phyloP scores from a whole-genome alignment of 345 rosid genomes.

The Rhizophora apiculata region DNA sequence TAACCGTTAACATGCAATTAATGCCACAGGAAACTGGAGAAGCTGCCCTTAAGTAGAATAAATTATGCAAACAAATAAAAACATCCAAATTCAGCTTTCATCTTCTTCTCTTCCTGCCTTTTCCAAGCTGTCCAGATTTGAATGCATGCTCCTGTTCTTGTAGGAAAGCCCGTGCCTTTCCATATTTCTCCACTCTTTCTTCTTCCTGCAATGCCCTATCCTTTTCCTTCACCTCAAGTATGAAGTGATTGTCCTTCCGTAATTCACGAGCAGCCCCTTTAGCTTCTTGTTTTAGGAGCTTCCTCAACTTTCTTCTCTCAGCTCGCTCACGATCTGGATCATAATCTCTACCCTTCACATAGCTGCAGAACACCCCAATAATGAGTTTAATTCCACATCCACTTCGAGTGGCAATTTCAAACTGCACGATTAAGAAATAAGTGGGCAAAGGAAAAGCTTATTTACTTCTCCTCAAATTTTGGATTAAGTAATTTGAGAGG shows the following conservation, averaged over 20 bases:
- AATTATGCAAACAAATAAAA: neutral
- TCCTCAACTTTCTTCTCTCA: constrained; percentile 64
- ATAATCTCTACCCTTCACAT: constrained; percentile 77
- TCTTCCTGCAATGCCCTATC: constrained; percentile 44
- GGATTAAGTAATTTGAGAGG: constrained; percentile 69
- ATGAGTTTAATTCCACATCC: constrained; percentile 7
- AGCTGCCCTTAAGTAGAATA: neutral
- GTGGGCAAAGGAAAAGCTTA: neutral
- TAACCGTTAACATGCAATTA: too few species aligned
- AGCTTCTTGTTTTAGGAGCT: constrained; percentile 48
- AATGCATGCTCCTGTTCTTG: constrained; percentile 89
- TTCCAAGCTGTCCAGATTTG: constrained; percentile 86
- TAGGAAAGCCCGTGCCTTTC: constrained; percentile 70
- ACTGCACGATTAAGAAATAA: neutral
- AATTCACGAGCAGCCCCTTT: constrained; percentile 81
- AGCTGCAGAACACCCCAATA: constrained; percentile 52
- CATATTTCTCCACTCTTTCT: constrained; percentile 71
- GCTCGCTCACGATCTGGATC: constrained; percentile 84
- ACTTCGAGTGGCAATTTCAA: too few species aligned
- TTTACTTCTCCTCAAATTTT: constrained; percentile 75
- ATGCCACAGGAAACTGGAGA: too few species aligned
- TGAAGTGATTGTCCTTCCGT: constrained; percentile 70
- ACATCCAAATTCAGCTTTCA: constrained; percentile 3
- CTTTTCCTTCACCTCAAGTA: constrained; percentile 52
- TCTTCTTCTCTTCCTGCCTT: constrained; percentile 62